Conservation (phyloP, 1,139 yeast species). For the Blastobotrys aristatus region DNA sequence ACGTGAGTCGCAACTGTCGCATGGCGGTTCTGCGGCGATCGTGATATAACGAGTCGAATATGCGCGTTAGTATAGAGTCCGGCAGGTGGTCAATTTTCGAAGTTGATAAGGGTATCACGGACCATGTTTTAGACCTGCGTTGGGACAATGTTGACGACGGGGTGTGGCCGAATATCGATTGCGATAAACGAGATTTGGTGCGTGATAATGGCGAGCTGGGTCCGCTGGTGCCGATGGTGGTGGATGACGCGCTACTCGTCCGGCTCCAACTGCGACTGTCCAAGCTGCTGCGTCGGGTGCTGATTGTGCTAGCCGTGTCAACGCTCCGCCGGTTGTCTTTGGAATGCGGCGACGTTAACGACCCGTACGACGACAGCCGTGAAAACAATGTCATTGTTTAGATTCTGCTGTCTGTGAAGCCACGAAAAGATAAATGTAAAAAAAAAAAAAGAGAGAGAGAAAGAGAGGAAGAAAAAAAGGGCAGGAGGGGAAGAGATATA, state of each 20-base stretch:
- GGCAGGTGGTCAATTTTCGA: not conserved
- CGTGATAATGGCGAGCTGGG: constrained; percentile 1
- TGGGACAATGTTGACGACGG: not conserved
- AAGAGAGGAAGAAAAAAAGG: not conserved
- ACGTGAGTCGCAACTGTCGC: not conserved
- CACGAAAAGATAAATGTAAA: not conserved
- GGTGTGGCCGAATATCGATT: not conserved
- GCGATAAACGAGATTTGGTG: not conserved
- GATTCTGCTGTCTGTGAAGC: no score
- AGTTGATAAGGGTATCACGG: not conserved
- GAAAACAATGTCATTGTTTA: not conserved
- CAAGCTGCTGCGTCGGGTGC: not conserved
- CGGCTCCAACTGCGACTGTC: constrained; percentile 4
- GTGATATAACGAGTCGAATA: not conserved
- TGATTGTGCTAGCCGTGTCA: not conserved
- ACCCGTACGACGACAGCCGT: not conserved
- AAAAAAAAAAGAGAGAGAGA: not conserved
- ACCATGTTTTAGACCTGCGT: not conserved
- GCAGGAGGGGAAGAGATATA: not conserved
- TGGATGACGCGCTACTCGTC: not conserved
- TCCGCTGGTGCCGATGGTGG: not conserved
- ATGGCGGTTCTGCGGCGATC: constrained; percentile 1
- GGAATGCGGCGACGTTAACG: not conserved
- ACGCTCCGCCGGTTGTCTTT: not conserved
- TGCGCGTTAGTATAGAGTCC: not conserved